Percentiles rank a stretch among this genome's conserved stretches.
phyloP scores from a whole-genome alignment of 805 yeast species.

The Saturnispora ahearnii region DNA sequence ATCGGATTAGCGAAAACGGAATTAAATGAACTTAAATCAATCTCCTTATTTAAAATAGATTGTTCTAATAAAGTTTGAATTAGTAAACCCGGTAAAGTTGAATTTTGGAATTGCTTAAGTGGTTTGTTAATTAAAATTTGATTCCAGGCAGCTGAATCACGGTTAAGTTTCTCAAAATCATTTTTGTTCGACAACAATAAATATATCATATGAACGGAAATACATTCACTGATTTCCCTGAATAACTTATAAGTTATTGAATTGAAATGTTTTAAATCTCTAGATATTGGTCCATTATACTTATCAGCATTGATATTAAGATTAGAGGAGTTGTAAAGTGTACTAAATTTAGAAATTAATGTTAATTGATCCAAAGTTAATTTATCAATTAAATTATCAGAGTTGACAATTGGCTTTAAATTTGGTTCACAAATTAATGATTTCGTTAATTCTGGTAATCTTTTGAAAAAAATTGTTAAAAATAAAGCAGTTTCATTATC shows the following conservation, averaged over 20 bases:
- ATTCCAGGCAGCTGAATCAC: slow-evolving; percentile 49
- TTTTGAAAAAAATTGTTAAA: slow-evolving; percentile 35
- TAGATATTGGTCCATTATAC: slow-evolving; percentile 64
- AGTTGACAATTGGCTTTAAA: slow-evolving; percentile 30
- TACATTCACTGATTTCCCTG: slow-evolving; percentile 41
- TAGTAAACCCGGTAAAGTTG: slow-evolving; percentile 52
- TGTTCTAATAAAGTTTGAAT: slow-evolving; percentile 43
- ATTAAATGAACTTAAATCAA: slow-evolving; percentile 12
- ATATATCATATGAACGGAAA: slow-evolving; percentile 44
- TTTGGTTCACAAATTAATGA: slow-evolving; percentile 32
- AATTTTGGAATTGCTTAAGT: slow-evolving; percentile 46
- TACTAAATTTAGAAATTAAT: slow-evolving; percentile 40
- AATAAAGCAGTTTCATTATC: slow-evolving; percentile 24
- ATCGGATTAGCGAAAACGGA: slow-evolving; percentile 16
- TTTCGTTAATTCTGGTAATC: slow-evolving; percentile 32
- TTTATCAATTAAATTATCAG: slow-evolving; percentile 17
- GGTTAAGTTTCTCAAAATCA: slow-evolving; percentile 38
- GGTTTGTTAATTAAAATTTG: slow-evolving; percentile 50
- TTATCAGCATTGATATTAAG: slow-evolving; percentile 23
- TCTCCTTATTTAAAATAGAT: slow-evolving; percentile 15
- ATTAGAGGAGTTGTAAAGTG: slow-evolving; percentile 29
- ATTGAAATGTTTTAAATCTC: slow-evolving; percentile 56
- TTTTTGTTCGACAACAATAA: slow-evolving; percentile 44
- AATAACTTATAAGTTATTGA: slow-evolving; percentile 51
- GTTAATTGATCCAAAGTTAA: slow-evolving; percentile 21